Conservation (phyloP, 495 filamentous ascomycete species). For the Talaromyces trachyspermus region DNA sequence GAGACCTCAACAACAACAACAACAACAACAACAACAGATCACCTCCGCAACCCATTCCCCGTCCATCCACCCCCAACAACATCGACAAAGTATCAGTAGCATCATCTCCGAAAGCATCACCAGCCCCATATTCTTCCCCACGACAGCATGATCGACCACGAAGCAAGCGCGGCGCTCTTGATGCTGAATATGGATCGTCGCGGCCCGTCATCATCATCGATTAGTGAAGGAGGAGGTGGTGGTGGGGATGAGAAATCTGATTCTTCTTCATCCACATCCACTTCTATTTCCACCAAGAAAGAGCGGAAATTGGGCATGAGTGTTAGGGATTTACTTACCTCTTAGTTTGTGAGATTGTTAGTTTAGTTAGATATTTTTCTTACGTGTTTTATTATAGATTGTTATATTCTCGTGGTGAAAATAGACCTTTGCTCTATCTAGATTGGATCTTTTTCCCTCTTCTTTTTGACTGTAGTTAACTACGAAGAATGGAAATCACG, state of each 20-base stretch:
- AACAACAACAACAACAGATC: slow-evolving; percentile 15
- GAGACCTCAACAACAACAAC: slow-evolving; percentile 7
- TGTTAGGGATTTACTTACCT: slow-evolving; percentile 70
- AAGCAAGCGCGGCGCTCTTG: slow-evolving; percentile 71
- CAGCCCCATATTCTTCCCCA: background rate
- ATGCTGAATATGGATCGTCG: slow-evolving; percentile 70
- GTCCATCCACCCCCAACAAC: slow-evolving; percentile 19
- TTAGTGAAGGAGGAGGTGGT: too few relatives aligned
- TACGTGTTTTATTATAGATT: background rate
- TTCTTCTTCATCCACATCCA: slow-evolving; percentile 11
- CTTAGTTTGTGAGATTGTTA: slow-evolving; percentile 46
- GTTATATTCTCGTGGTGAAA: too few relatives aligned
- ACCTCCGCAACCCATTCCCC: slow-evolving; percentile 28
- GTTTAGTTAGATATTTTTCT: background rate
- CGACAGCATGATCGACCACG: slow-evolving; percentile 50
- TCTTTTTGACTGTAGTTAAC: too few relatives aligned
- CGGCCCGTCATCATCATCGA: slow-evolving; percentile 18
- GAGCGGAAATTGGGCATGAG: slow-evolving; percentile 55
- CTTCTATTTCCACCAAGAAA: slow-evolving; percentile 4
- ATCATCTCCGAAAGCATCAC: slow-evolving; percentile 2
- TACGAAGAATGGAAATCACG: too few relatives aligned
- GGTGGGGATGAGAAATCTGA: slow-evolving; percentile 4
- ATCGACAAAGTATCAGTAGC: slow-evolving; percentile 12
- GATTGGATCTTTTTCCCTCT: too few relatives aligned
- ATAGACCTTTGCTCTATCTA: too few relatives aligned